Percentiles rank a stretch among this genome's conserved stretches.
phyloP scores from a whole-genome alignment of 176 grass and related monocot species.

The Elaeis guineensis region DNA sequence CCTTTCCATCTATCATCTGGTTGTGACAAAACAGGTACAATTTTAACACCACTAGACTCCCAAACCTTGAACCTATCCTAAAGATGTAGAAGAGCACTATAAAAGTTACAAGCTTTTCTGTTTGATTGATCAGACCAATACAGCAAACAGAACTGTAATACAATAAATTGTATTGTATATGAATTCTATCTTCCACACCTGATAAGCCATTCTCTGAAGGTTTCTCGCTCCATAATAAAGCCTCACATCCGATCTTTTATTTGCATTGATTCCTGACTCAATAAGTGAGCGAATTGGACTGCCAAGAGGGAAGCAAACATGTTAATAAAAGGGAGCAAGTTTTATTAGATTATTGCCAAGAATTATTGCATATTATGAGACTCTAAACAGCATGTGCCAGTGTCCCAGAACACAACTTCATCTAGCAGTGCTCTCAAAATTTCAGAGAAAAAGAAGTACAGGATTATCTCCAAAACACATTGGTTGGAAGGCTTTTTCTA shows the following conservation, averaged over 20 bases:
- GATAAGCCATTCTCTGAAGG: conserved; percentile 67
- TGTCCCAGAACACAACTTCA: no score
- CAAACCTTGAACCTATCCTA: conserved; percentile 52
- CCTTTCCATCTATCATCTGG: conserved; percentile 39
- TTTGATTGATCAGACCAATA: no score
- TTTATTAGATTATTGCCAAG: background rate
- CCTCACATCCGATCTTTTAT: conserved; percentile 70
- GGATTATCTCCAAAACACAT: no score
- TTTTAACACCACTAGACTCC: conserved; percentile 37
- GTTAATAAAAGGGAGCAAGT: background rate
- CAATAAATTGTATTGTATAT: no score
- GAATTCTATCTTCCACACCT: conserved; percentile 14
- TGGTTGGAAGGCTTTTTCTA: no score
- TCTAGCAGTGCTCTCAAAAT: no score
- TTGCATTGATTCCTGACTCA: conserved; percentile 59
- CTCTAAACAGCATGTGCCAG: no score
- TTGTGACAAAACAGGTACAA: conserved; percentile 40
- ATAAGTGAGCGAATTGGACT: conserved; percentile 78
- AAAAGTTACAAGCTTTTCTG: background rate
- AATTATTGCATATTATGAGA: no score
- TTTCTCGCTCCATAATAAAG: conserved; percentile 90
- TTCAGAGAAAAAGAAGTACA: no score
- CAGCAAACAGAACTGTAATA: no score
- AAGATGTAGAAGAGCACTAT: conserved; percentile 6
- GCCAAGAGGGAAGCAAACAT: conserved; percentile 8